Percentiles rank a stretch among this genome's conserved stretches.
Evolutionary conservation across 352 stramenopile species (phyloP).

Genomic region (Phytopythium montanum): DNA sequence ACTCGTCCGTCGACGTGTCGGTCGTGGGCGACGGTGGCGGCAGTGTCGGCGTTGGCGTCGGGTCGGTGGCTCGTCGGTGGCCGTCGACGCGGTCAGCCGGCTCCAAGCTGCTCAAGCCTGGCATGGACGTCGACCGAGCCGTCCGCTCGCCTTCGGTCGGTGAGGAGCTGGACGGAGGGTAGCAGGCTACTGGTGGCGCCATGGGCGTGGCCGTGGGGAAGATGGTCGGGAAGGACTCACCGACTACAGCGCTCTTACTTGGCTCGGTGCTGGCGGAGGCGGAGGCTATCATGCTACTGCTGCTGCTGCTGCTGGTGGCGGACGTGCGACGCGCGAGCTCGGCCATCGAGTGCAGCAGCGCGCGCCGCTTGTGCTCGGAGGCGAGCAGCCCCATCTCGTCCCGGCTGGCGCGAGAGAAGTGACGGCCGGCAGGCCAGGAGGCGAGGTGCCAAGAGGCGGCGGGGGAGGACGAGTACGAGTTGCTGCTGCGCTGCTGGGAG

Average conservation of each 20-base stretch:
- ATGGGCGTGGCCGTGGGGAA: constrained; percentile 7
- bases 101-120: constrained; percentile 7
- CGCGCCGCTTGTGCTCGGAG: constrained; percentile 27
- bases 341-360: constrained; percentile 37
- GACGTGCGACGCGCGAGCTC: constrained; percentile 22
- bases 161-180: constrained; percentile 3
- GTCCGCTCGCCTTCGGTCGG: constrained; percentile 12
- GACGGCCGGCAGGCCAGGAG: not conserved
- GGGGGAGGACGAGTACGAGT: not conserved
- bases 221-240: constrained; percentile 4
- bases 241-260: not conserved
- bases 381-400: constrained; percentile 29
- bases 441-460: not conserved
- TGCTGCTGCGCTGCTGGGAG: not conserved
- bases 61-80: not conserved
- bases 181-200: not conserved
- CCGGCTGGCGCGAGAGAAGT: constrained; percentile 5
- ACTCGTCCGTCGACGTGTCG: constrained; percentile 23
- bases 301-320: constrained; percentile 1
- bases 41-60: not conserved
- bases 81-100: not conserved
- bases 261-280: not conserved
- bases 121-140: constrained; percentile 11
- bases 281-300: not conserved
- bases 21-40: constrained; percentile 15